A percentile compares a stretch with the other conserved stretches of the same genome.
Conservation (phyloP, 2,329 filamentous ascomycete species). For the Cytospora piceae region DNA sequence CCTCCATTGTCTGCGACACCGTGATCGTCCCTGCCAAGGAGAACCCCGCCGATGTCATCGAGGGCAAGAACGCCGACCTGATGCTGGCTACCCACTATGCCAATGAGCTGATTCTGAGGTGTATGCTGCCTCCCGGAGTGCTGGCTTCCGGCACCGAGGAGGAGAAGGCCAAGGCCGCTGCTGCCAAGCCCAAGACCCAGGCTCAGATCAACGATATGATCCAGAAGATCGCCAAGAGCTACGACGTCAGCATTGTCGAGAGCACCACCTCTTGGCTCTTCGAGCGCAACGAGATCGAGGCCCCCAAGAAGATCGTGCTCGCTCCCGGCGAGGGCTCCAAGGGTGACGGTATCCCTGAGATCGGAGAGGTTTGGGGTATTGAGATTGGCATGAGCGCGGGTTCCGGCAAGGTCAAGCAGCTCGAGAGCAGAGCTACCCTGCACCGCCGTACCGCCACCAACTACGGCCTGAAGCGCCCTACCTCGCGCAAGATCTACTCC, state of each 20-base stretch:
- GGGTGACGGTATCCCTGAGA: constrained; percentile 85
- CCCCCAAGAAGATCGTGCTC: constrained; percentile 95
- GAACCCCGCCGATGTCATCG: constrained; percentile 65
- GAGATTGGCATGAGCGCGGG: constrained; percentile 92
- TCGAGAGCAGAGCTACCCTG: constrained; percentile 85
- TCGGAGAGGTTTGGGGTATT: constrained; percentile 96
- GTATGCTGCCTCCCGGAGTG: constrained; percentile 90
- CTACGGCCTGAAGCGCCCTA: constrained; percentile 91
- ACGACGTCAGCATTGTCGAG: constrained; percentile 91
- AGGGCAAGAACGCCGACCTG: constrained; percentile 82
- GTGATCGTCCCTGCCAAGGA: constrained; percentile 71
- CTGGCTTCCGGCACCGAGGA: constrained; percentile 84
- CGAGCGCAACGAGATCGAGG: constrained; percentile 96
- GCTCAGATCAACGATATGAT: constrained; percentile 83
- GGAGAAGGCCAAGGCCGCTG: constrained; percentile 89
- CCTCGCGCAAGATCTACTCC: constrained; percentile 87
- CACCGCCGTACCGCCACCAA: constrained; percentile 92
- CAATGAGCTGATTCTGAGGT: constrained; percentile 88
- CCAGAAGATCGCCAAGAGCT: constrained; percentile 89
- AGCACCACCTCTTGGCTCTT: constrained; percentile 98
- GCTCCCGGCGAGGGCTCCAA: constrained; percentile 83
- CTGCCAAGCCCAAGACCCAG: constrained; percentile 83
- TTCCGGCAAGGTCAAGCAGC: constrained; percentile 90
- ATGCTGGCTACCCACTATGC: constrained; percentile 90
- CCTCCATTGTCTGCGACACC: constrained; percentile 93